Base-by-base conservation (phyloP, 345 rosid genomes). In the Rhizophora apiculata region DNA sequence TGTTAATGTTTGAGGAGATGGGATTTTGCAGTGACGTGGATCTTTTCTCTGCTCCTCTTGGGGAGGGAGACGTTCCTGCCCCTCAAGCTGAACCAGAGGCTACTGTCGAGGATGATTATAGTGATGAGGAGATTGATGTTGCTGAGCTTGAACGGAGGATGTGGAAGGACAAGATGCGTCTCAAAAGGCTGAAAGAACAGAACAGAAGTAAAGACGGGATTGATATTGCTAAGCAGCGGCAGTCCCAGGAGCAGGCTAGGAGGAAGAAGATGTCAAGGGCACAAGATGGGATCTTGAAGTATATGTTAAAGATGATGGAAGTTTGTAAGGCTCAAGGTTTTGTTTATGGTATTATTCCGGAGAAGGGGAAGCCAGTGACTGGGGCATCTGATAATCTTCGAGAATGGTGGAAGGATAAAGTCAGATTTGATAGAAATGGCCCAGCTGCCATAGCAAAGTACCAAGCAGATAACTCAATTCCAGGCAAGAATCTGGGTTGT, bases 391-490 rank as follows among this genome's bases (percentile, higher is more conserved):
- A 95, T 74, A 92, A 84, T 71, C 90, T 95, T 57, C 85, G 96
- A 31, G 99, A 83, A 61, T 95, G 99, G 99, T 95, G 99, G 99
- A 95, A 87, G 85, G 97, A 92, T 60, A 90, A 77, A 69, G 99
- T 95, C 68, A 78, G 92, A 82, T 95, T 95, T 68, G 99, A 95
- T 71, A 85, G 96, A 9, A 95, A 90, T 29, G 99, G 98, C 53
- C 96, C 94, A 0, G 96, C 96, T 30, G 98, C 98, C 48, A 86
- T 92, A 63, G 59, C 86, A 20, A 95, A 90, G 81, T 87, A 95
- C 55, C 86, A 85, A 70, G 87, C 82, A 1, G 97, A 88, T 46
- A 78, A 80, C 68, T 82, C 75, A 1, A 79, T 79, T 61, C 86
- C 87, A 0, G 91, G 91, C 16, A 84, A 73, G 73, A 84, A 72